Evolutionary conservation across 2,329 filamentous ascomycete species (phyloP), one percentile per base, ranked within the genome.

Genomic region (Raffaelea arxii): DNA sequence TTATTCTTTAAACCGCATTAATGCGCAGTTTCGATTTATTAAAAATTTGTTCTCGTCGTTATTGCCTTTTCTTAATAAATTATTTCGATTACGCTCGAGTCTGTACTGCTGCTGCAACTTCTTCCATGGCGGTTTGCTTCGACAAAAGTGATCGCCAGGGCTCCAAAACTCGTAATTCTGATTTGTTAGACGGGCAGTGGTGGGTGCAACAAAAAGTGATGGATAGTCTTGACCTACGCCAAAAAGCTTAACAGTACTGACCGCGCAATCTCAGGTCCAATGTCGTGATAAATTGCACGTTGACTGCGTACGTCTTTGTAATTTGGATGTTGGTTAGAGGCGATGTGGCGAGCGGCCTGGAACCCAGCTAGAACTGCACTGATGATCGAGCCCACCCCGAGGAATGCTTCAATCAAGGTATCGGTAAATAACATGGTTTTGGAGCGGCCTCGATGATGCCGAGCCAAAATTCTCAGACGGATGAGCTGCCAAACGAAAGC

Each of bases 11-110:
- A n/a, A n/a, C n/a, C n/a, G n/a, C n/a, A n/a, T n/a, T n/a, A n/a
- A n/a, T n/a, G n/a, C n/a, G n/a, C n/a, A n/a, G n/a, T n/a, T n/a
- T n/a, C n/a, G n/a, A n/a, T n/a, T n/a, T n/a, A n/a, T n/a, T n/a
- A n/a, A n/a, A n/a, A n/a, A n/a, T n/a, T n/a, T n/a, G n/a, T n/a
- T n/a, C n/a, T n/a, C n/a, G n/a, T n/a, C n/a, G n/a, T n/a, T n/a
- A n/a, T n/a, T n/a, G n/a, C n/a, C n/a, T n/a, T n/a, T n/a, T n/a
- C n/a, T n/a, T n/a, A n/a, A n/a, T 12, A 12, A 5, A 53, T 53
- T n/a, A 53, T 53, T 27, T 53, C 51, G 19, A 51, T 49, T 10
- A 53, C 51, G 12, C 51, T 53, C 11, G 51, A 53, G 36, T 44
- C 43, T 9, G 37, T 38, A 37, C 48, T 44, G 18, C 18, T 12